Percentiles rank a stretch among this genome's conserved stretches.
phyloP scores from a whole-genome alignment of 768 basidiomycete species.

The Cytidiella melzeri region DNA sequence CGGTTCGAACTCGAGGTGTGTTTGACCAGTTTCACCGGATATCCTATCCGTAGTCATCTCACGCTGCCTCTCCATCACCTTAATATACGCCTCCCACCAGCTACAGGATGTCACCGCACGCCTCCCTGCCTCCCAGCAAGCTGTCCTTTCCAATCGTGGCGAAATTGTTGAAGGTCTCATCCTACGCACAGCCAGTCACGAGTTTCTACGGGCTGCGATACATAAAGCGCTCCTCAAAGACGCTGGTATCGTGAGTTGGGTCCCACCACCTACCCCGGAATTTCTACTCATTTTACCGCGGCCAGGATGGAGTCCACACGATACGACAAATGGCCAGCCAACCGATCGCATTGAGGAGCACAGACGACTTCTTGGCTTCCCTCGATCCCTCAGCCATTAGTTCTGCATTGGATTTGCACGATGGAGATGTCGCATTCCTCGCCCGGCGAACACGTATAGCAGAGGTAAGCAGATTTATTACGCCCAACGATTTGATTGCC shows the following conservation, averaged over 20 bases:
- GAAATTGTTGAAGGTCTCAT: slow-evolving; percentile 18
- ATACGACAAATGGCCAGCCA: background rate
- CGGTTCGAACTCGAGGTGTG: slow-evolving; percentile 81
- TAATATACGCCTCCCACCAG: slow-evolving; percentile 7
- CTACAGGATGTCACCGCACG: slow-evolving; percentile 18
- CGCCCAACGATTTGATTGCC: background rate
- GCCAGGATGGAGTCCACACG: slow-evolving; percentile 3
- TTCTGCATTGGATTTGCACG: slow-evolving; percentile 35
- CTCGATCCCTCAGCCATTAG: slow-evolving; percentile 5
- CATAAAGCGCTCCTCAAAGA: slow-evolving; percentile 3
- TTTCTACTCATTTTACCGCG: background rate
- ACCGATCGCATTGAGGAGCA: background rate
- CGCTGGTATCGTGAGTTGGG: slow-evolving; percentile 7
- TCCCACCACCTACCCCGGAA: background rate
- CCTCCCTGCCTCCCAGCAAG: slow-evolving; percentile 10
- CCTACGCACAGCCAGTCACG: background rate
- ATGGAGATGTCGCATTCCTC: slow-evolving; percentile 40
- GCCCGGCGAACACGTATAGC: slow-evolving; percentile 42
- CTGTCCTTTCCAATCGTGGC: slow-evolving; percentile 7
- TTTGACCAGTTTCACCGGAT: slow-evolving; percentile 6
- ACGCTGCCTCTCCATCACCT: background rate
- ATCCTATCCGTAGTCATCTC: background rate
- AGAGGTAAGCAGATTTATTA: slow-evolving; percentile 33
- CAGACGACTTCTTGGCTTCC: slow-evolving; percentile 1
- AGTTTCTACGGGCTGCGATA: slow-evolving; percentile 3